Evolutionary conservation across 139 green algal genomes (phyloP).

Genomic region (Picochlorum sp.): DNA sequence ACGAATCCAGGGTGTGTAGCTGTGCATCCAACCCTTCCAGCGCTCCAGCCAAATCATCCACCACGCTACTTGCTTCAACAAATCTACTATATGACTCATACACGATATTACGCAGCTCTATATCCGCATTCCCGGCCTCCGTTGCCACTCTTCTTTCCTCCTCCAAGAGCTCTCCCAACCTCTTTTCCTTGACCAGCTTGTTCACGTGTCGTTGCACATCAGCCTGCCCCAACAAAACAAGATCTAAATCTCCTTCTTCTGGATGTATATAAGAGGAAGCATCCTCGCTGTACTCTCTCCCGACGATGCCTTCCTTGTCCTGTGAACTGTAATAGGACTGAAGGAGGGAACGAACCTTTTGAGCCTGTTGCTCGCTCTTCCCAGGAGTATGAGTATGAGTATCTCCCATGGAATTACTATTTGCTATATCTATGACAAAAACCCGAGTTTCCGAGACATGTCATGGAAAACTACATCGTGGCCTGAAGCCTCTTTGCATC

Average conservation of each 20-base stretch:
- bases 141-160: slow-evolving; percentile 69
- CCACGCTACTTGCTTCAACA: slow-evolving; percentile 94
- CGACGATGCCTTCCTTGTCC: not conserved
- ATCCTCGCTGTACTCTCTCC: not conserved
- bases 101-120: slow-evolving; percentile 94
- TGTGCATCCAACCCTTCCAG: slow-evolving; percentile 57
- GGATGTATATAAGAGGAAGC: too few relatives aligned
- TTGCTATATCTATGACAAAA: too few relatives aligned
- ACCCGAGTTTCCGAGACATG: too few relatives aligned
- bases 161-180: slow-evolving; percentile 18
- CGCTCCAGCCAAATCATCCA: slow-evolving; percentile 55
- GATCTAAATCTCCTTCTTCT: too few relatives aligned
- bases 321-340: slow-evolving; percentile 61
- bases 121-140: slow-evolving; percentile 87
- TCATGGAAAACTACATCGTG: too few relatives aligned
- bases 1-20: slow-evolving; percentile 7
- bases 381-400: not conserved
- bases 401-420: too few relatives aligned
- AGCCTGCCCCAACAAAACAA: too few relatives aligned
- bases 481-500: too few relatives aligned
- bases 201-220: slow-evolving; percentile 19
- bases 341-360: slow-evolving; percentile 49
- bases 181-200: slow-evolving; percentile 20
- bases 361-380: slow-evolving; percentile 15
- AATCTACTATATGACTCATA: slow-evolving; percentile 99